Base-by-base conservation (phyloP, 2,329 filamentous ascomycete genomes). In the Cladosporium cucumerinum region DNA sequence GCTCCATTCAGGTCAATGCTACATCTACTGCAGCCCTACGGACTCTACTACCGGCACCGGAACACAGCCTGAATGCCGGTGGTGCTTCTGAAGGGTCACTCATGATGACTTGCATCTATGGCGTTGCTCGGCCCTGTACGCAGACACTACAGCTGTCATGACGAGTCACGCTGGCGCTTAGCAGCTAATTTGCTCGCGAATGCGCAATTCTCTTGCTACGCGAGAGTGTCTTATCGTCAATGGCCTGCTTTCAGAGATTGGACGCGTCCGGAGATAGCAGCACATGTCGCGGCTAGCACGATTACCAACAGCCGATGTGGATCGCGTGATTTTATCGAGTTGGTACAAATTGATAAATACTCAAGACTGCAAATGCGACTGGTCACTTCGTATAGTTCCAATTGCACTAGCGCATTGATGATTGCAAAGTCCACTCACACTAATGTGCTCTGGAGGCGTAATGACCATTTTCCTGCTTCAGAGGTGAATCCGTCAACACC, bases 1-100 rank as follows among this genome's bases (percentile, higher is more conserved):
- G 26, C 21, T 46, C n/a, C n/a, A 46, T 21, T 21, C n/a, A 8
- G 39, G 39, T 23, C 39, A 46, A 46, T 46, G 32, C 54, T 32
- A 57, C 32, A 18, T 32, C 36, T 57, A n/a, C 32, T 58, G 55
- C 55, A 58, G 55, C 54, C 54, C 54, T 57, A 57, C 54, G 23
- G 32, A 21, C 14, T 39, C n/a, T 12, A 57, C 54, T 57, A 26
- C 28, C 54, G 54, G 54, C 16, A 4, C 26, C 30, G 21, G 46
- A 36, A 54, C 32, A 46, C 46, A 48, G 25, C 51, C n/a, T 25
- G 57, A 34, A 32, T 52, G 59, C 59, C 54, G 54, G 30, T 14
- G 18, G 54, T 25, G 30, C 34, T 16, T 46, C 36, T 46, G 39
- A 57, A 4, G 39, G 11, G 2, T 46, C 36, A 36, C 55, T 23